These are phyloP conservation scores for Cryptococcus sp. DNA, from an alignment of 1,284 basidiomycete genomes.

Conservation along the genomic window DNA sequence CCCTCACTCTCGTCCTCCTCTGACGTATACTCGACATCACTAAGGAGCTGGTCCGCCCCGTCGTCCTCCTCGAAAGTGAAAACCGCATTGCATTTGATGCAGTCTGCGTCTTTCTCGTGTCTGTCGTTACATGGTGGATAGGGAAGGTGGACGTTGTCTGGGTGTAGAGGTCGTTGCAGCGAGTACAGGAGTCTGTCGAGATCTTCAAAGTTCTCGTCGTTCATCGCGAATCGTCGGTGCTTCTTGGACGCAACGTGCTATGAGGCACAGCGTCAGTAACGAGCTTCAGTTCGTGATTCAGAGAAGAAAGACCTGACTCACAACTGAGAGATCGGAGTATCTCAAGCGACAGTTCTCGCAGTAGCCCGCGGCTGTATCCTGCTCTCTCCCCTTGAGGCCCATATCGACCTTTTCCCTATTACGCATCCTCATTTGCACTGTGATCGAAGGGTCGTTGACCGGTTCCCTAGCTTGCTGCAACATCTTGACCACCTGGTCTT, in stretches of 20 bases:
- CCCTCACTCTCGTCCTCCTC: conserved; percentile 6
- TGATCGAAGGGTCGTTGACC: conserved; percentile 23
- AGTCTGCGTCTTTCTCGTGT: conserved; percentile 12
- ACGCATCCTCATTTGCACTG: conserved; percentile 31
- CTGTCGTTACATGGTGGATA: conserved; percentile 14
- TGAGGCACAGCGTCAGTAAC: not conserved
- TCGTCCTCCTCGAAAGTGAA: conserved; percentile 15
- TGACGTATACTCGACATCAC: conserved; percentile 13
- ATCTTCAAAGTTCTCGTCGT: conserved; percentile 76
- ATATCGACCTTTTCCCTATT: conserved; percentile 44
- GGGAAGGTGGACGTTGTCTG: conserved; percentile 15
- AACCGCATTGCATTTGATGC: conserved; percentile 8
- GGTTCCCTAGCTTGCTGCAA: conserved; percentile 35
- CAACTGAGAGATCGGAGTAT: conserved; percentile 84
- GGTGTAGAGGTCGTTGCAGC: conserved; percentile 66
- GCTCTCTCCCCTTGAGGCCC: conserved; percentile 60
- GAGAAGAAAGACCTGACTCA: conserved; percentile 55
- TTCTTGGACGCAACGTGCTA: conserved; percentile 77
- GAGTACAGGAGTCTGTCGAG: conserved; percentile 78
- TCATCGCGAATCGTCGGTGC: conserved; percentile 83
- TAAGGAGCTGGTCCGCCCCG: not conserved
- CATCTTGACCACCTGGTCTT: conserved; percentile 46
- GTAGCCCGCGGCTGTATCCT: conserved; percentile 82
- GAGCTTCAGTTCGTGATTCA: no score
- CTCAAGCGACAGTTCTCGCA: conserved; percentile 95